A percentile compares a stretch with the other conserved stretches of the same genome.
phyloP scores from a whole-genome alignment of 495 filamentous ascomycete genomes.

The Aspergillus avenaceus region DNA sequence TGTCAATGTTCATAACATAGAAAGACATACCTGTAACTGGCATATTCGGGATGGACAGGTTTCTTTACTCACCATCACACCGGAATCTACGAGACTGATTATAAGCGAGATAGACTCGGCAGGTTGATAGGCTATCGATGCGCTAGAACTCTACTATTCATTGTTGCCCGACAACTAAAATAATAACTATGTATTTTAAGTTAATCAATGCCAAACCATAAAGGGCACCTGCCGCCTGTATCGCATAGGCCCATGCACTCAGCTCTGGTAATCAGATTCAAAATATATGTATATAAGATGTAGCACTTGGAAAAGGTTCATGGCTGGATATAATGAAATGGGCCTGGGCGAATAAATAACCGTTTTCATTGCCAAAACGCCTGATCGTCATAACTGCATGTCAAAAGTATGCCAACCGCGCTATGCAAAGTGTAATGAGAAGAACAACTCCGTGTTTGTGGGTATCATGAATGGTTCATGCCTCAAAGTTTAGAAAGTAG shows the following conservation, averaged over 20 bases:
- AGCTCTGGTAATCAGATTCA: neutral
- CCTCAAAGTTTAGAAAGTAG: constrained; percentile 10
- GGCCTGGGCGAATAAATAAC: constrained; percentile 9
- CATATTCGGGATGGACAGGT: too few species aligned
- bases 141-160: too few species aligned
- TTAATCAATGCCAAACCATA: too few species aligned
- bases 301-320: constrained; percentile 1
- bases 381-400: constrained; percentile 35
- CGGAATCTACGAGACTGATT: too few species aligned
- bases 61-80: too few species aligned
- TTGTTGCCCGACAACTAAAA: too few species aligned
- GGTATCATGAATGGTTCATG: constrained; percentile 23
- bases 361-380: constrained; percentile 28
- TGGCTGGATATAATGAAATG: constrained; percentile 7
- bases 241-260: neutral
- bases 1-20: too few species aligned
- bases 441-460: constrained; percentile 16
- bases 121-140: too few species aligned
- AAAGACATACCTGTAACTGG: too few species aligned
- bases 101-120: too few species aligned
- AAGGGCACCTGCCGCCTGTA: neutral
- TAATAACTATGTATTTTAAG: too few species aligned
- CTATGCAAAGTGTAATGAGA: constrained; percentile 40
- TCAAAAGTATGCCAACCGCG: constrained; percentile 39
- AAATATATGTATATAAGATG: constrained; percentile 7